Conservation (phyloP, 768 basidiomycete species). For the Boletellus sp. region DNA sequence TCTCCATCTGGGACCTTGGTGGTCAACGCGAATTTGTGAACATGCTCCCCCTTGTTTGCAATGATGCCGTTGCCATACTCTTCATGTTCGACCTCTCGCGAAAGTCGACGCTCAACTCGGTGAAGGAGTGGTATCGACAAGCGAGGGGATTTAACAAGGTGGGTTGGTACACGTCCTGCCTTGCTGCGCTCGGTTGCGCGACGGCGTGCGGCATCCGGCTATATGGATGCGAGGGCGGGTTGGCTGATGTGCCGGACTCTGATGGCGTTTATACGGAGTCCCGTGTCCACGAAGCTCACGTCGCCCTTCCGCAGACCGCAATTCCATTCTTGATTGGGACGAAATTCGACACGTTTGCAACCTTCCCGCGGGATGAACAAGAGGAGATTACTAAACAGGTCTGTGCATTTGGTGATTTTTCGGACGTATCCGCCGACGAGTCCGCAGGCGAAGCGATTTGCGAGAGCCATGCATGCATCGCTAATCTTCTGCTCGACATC, state of each 20-base stretch:
- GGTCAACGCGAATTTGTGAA: slow-evolving; percentile 99
- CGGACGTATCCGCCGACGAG: slow-evolving; percentile 5
- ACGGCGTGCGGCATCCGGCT: background rate
- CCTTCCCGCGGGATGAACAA: slow-evolving; percentile 95
- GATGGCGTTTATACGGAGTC: slow-evolving; percentile 1
- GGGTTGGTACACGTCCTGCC: slow-evolving; percentile 15
- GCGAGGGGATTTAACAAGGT: slow-evolving; percentile 99
- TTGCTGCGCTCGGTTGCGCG: background rate
- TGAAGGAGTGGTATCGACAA: slow-evolving; percentile 99
- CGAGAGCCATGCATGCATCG: slow-evolving; percentile 99
- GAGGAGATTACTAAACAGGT: slow-evolving; percentile 99
- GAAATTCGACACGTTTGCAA: slow-evolving; percentile 96
- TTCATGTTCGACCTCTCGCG: slow-evolving; percentile 99
- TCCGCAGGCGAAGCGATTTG: slow-evolving; percentile 89
- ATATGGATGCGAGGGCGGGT: background rate
- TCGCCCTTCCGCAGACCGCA: slow-evolving; percentile 63
- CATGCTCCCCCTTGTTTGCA: slow-evolving; percentile 97
- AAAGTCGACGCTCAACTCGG: slow-evolving; percentile 95
- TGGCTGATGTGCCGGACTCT: background rate
- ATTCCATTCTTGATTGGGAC: slow-evolving; percentile 99
- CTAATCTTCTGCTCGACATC: slow-evolving; percentile 99
- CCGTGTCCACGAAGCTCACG: slow-evolving; percentile 17
- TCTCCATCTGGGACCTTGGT: slow-evolving; percentile 98
- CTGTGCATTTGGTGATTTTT: slow-evolving; percentile 17
- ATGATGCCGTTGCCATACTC: slow-evolving; percentile 98